phyloP scores from a whole-genome alignment of 2,329 filamentous ascomycete species.

The Rhynchosporium agropyri region DNA sequence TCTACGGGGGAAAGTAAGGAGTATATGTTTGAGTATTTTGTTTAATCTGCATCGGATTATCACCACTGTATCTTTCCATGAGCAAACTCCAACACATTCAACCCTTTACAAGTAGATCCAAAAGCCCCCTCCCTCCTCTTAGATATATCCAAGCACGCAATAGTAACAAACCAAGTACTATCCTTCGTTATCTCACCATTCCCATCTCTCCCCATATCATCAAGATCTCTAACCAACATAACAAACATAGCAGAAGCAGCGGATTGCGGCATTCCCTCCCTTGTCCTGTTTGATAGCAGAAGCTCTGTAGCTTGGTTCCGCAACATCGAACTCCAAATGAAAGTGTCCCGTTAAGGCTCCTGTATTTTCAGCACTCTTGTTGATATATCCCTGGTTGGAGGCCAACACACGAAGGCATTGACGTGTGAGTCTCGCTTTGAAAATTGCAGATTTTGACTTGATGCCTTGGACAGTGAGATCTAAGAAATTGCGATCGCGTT shows the following conservation, averaged over 20 bases:
- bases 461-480: too few relatives aligned
- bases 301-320: conserved; percentile 18
- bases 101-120: conserved; percentile 15
- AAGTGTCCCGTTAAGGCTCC: too few relatives aligned
- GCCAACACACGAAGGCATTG: too few relatives aligned
- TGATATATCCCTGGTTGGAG: too few relatives aligned
- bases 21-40: not conserved
- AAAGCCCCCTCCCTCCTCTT: conserved; percentile 10
- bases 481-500: too few relatives aligned
- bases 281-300: conserved; percentile 2
- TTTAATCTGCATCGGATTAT: not conserved
- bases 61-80: conserved; percentile 12
- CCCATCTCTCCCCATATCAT: conserved; percentile 22
- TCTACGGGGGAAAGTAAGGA: not conserved
- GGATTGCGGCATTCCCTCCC: conserved; percentile 24
- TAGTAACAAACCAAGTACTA: conserved; percentile 18
- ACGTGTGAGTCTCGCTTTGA: too few relatives aligned
- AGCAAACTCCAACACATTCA: conserved; percentile 3
- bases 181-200: conserved; percentile 21
- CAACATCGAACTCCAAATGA: not conserved
- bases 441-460: too few relatives aligned
- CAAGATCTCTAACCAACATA: conserved; percentile 15
- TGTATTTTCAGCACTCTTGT: too few relatives aligned
- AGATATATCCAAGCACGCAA: conserved; percentile 19
- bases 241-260: not conserved